Base-by-base conservation (phyloP, 129 eudicot species). In the Chrysanthemum seticuspe region DNA sequence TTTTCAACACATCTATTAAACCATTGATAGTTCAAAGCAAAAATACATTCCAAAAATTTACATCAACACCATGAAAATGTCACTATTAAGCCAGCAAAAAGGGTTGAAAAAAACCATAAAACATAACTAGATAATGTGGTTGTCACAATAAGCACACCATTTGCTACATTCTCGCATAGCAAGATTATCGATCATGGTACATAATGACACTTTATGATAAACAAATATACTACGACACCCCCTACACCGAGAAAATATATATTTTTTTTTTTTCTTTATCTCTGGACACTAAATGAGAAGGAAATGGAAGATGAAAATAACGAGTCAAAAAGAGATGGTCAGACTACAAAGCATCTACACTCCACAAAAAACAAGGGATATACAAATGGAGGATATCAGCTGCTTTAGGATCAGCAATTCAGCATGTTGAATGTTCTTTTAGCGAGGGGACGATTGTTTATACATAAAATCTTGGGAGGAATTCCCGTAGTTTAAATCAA, bases 391-490 rank as follows among this genome's bases (percentile, higher is more conserved):
- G 58, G 47, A 40, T 40, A 2, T 40, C 47, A 40, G 47, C 47
- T 40, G 21, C 18, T 18, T 18, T 51, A 16, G 27, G 29, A 15
- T 34, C 13, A 51, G 25, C 25, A 23, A 23, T 23, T 23, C 25
- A 23, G 68, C 51, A 27, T 65, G 34, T 6, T 16, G 31, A 50
- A 36, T 36, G 23, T 7, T 53, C 48, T 57, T 83, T 95, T 91
- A 92, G 29, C 87, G 84, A 72, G 97, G 96, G 10, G 97, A 87
- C 4, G 97, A 74, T 47, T 88, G 81, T 81, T 87, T 87, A 81
- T 80, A 92, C 75, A 78, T 57, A 73, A 85, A 83, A 70, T 92
- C 94, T 36, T 81, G 96, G 12, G 88, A 76, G n/a, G 95, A 52
- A 14, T 89, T 75, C 49, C 87, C 89, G 18, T 89, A 77, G 79